Evolutionary conservation across 2,329 filamentous ascomycete species (phyloP).

Genomic region (Dactylellina sp.): DNA sequence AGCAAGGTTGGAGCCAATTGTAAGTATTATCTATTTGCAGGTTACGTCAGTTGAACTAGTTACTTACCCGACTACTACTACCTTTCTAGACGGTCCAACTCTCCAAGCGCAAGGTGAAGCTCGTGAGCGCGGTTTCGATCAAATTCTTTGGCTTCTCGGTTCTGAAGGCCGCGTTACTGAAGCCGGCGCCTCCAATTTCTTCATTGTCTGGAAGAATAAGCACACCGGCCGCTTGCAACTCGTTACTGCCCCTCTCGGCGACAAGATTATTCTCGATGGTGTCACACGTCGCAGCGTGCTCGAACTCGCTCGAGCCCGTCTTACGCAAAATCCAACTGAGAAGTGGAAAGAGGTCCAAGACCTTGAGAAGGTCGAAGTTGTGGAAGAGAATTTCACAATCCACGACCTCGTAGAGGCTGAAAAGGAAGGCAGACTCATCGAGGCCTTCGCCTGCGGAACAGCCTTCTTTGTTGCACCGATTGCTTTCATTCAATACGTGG

Average conservation of each 20-base stretch:
- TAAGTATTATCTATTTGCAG: conserved; percentile 63
- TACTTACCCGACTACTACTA: conserved; percentile 9
- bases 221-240: conserved; percentile 74
- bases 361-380: conserved; percentile 73
- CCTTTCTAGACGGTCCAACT: conserved; percentile 71
- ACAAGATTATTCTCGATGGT: conserved; percentile 86
- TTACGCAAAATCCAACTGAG: conserved; percentile 66
- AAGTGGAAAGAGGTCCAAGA: conserved; percentile 22
- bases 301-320: conserved; percentile 75
- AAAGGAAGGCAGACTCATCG: conserved; percentile 79
- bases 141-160: conserved; percentile 95
- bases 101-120: conserved; percentile 83
- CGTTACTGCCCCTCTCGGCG: conserved; percentile 84
- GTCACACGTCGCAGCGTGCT: conserved; percentile 86
- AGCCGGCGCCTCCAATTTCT: conserved; percentile 92
- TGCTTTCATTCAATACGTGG: conserved; percentile 75
- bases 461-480: conserved; percentile 82
- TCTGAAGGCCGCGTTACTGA: conserved; percentile 83
- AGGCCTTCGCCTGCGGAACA: conserved; percentile 88
- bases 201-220: conserved; percentile 79
- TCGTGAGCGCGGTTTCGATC: conserved; percentile 78
- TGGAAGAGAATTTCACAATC: conserved; percentile 87
- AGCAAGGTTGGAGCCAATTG: conserved; percentile 93
- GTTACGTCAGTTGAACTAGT: neutral
- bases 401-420: conserved; percentile 78